Percentiles rank a stretch among this genome's conserved stretches.
phyloP scores from a whole-genome alignment of 345 rosid species.

The Conringia planisiliqua region DNA sequence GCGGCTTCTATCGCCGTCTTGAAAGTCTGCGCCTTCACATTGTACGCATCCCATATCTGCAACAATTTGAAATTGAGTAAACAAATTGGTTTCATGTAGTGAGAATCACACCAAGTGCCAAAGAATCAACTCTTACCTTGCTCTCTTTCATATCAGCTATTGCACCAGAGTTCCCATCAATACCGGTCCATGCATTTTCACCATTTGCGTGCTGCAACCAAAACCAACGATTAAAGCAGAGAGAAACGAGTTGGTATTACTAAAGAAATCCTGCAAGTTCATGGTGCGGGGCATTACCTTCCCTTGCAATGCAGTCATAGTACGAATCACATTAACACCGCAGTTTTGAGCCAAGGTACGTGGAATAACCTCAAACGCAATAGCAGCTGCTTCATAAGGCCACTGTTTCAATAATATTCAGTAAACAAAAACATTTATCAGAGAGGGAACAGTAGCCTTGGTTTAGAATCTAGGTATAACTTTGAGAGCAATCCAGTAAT shows the following conservation, averaged over 20 bases:
- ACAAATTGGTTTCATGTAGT: background rate
- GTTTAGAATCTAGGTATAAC: background rate
- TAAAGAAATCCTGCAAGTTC: background rate
- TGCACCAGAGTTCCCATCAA: slow-evolving; percentile 84
- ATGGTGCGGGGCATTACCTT: slow-evolving; percentile 46
- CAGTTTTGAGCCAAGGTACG: slow-evolving; percentile 44
- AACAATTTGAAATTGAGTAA: background rate
- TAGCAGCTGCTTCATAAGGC: slow-evolving; percentile 98
- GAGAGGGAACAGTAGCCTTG: background rate
- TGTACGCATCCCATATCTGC: slow-evolving; percentile 89
- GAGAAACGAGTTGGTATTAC: background rate
- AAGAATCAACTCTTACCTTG: slow-evolving; percentile 42
- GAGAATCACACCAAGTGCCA: background rate
- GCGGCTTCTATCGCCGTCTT: slow-evolving; percentile 92
- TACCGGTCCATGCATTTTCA: slow-evolving; percentile 89
- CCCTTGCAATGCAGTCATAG: slow-evolving; percentile 53
- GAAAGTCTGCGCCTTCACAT: slow-evolving; percentile 83
- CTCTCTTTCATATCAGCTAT: slow-evolving; percentile 81
- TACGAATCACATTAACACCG: slow-evolving; percentile 30
- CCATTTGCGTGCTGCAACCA: slow-evolving; percentile 75
- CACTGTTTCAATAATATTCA: slow-evolving; percentile 48
- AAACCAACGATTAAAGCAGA: background rate
- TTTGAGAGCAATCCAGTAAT: background rate
- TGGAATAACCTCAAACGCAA: slow-evolving; percentile 78
- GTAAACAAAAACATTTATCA: background rate